A percentile compares a stretch with the other conserved stretches of the same genome.
Conservation (phyloP, 1,284 basidiomycete species). For the Cerrena zonata region DNA sequence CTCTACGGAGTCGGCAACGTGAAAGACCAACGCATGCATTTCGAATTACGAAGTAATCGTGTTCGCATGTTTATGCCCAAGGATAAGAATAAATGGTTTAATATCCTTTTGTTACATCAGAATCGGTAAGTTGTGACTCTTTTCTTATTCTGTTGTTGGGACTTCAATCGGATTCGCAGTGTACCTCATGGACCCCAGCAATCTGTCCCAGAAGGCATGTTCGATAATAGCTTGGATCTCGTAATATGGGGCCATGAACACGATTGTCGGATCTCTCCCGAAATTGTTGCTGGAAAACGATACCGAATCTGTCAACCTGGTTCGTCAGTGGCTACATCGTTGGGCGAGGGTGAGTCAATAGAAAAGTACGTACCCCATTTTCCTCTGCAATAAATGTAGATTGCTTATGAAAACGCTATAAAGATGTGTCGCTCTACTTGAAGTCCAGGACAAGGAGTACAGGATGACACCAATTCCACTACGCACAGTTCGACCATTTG, state of each 20-base stretch:
- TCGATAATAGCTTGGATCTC: conserved; percentile 90
- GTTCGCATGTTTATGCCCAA: conserved; percentile 94
- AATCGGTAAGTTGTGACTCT: conserved; percentile 66
- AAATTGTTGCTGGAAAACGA: conserved; percentile 83
- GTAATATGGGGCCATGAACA: conserved; percentile 99
- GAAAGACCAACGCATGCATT: conserved; percentile 93
- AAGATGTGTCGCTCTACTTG: conserved; percentile 83
- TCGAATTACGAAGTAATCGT: conserved; percentile 87
- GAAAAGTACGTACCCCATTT: conserved; percentile 61
- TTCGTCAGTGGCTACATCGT: conserved; percentile 88
- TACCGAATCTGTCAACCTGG: conserved; percentile 95
- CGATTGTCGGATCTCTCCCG: conserved; percentile 88
- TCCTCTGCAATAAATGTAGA: not conserved
- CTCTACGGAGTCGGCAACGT: conserved; percentile 96
- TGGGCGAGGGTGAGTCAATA: conserved; percentile 84
- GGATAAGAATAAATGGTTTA: conserved; percentile 91
- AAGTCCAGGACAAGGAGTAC: conserved; percentile 84
- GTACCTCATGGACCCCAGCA: conserved; percentile 92
- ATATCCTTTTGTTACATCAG: conserved; percentile 89
- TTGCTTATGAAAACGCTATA: conserved; percentile 3
- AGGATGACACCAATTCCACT: conserved; percentile 80
- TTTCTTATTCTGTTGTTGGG: not conserved
- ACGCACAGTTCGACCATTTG: conserved; percentile 90
- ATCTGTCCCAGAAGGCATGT: conserved; percentile 92
- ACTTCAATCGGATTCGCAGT: conserved; percentile 36